These are phyloP conservation scores for Calonectria honghensis DNA, from an alignment of 2,329 filamentous ascomycete genomes.

Conservation along the genomic window DNA sequence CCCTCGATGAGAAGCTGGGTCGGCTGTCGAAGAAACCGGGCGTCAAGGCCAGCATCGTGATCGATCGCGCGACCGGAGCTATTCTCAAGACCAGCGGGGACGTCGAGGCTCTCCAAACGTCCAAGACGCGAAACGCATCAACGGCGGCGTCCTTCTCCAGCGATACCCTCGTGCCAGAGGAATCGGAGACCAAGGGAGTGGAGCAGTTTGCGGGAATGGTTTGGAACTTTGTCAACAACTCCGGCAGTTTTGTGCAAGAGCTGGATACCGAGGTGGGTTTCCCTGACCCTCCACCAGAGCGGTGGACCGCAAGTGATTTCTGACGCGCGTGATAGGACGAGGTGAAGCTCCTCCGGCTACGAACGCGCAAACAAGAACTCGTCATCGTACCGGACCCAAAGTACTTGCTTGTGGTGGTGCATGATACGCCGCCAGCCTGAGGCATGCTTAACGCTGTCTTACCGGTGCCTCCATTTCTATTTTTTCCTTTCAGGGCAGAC, in stretches of 20 bases:
- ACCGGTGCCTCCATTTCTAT: conserved; percentile 42
- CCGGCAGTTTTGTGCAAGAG: conserved; percentile 81
- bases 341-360: conserved; percentile 82
- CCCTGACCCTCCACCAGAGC: conserved; percentile 8
- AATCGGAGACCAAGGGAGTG: conserved; percentile 74
- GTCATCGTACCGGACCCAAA: conserved; percentile 88
- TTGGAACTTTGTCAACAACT: conserved; percentile 83
- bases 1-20: conserved; percentile 78
- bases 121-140: conserved; percentile 60
- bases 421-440: conserved; percentile 84
- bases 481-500: conserved; percentile 18
- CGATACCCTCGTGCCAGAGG: conserved; percentile 65
- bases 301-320: conserved; percentile 37
- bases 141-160: conserved; percentile 67
- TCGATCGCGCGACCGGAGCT: conserved; percentile 82
- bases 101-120: conserved; percentile 72
- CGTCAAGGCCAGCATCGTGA: conserved; percentile 85
- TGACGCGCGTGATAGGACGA: conserved; percentile 76
- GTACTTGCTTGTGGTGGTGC: conserved; percentile 86
- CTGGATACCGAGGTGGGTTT: conserved; percentile 79
- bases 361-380: conserved; percentile 90
- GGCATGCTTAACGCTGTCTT: conserved; percentile 40
- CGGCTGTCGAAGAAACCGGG: conserved; percentile 86
- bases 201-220: conserved; percentile 86
- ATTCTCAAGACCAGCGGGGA: conserved; percentile 86